These are phyloP conservation scores for Ailanthus altissimus DNA, from an alignment of 345 rosid species.

Conservation along the genomic window DNA sequence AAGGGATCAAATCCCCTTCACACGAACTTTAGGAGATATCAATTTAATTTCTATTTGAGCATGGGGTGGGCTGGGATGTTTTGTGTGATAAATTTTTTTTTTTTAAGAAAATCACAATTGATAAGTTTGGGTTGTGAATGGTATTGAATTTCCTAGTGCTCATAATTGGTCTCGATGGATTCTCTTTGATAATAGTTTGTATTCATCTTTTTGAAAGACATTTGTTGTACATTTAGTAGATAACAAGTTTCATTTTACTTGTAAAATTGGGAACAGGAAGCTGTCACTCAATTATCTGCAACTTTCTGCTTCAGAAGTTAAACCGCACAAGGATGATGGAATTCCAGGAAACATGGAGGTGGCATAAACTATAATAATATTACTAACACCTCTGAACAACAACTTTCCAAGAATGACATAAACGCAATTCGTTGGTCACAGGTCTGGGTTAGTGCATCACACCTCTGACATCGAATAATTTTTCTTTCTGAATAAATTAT, in stretches of 20 bases:
- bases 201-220: slow-evolving; percentile 1
- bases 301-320: slow-evolving; percentile 58
- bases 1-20: too few relatives aligned
- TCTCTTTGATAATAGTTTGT: slow-evolving; percentile 11
- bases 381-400: slow-evolving; percentile 44
- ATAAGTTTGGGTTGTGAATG: slow-evolving; percentile 10
- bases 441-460: slow-evolving; percentile 38
- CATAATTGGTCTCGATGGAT: neutral
- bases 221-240: slow-evolving; percentile 4
- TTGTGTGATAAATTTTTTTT: too few relatives aligned
- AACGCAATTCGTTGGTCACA: slow-evolving; percentile 78
- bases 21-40: too few relatives aligned
- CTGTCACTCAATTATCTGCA: slow-evolving; percentile 79
- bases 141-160: neutral
- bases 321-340: slow-evolving; percentile 56
- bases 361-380: slow-evolving; percentile 36
- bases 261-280: slow-evolving; percentile 57
- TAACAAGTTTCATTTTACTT: slow-evolving; percentile 20
- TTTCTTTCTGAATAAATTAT: neutral
- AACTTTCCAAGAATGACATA: slow-evolving; percentile 79
- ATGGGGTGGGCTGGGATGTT: too few relatives aligned
- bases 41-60: too few relatives aligned
- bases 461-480: slow-evolving; percentile 7
- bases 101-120: too few relatives aligned
- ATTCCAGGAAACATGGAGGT: slow-evolving; percentile 53